phyloP scores from a whole-genome alignment of 495 filamentous ascomycete species.

The Bacidia rubella region DNA sequence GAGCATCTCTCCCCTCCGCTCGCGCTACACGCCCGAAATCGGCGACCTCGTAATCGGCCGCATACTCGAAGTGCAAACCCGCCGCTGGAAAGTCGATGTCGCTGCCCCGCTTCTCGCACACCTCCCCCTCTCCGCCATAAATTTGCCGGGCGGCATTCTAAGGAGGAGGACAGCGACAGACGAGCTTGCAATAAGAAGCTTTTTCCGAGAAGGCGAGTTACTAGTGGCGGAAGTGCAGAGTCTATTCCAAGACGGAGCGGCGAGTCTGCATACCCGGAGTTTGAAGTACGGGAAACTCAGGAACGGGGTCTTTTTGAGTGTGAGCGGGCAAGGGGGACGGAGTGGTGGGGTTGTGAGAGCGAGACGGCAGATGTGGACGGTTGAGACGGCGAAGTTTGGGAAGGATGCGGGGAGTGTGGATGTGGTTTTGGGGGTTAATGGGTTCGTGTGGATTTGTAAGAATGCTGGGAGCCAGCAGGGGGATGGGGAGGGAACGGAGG shows the following conservation, averaged over 20 bases:
- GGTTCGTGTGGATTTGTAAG: slow-evolving; percentile 87
- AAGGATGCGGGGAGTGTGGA: slow-evolving; percentile 62
- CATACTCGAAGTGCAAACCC: slow-evolving; percentile 79
- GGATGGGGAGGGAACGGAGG: slow-evolving; percentile 26
- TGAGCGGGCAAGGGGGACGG: slow-evolving; percentile 66
- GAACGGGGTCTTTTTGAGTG: slow-evolving; percentile 77
- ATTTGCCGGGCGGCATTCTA: slow-evolving; percentile 91
- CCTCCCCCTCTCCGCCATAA: slow-evolving; percentile 71
- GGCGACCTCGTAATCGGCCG: slow-evolving; percentile 90
- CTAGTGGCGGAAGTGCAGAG: slow-evolving; percentile 84
- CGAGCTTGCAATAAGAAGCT: slow-evolving; percentile 86
- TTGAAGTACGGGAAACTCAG: slow-evolving; percentile 89
- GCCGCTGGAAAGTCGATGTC: slow-evolving; percentile 89
- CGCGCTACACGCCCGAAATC: slow-evolving; percentile 91
- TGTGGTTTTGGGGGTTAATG: slow-evolving; percentile 85
- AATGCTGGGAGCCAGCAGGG: slow-evolving; percentile 32
- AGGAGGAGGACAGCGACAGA: slow-evolving; percentile 83
- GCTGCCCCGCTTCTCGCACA: slow-evolving; percentile 67
- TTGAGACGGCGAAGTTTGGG: slow-evolving; percentile 45
- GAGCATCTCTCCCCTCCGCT: slow-evolving; percentile 72
- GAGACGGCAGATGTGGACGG: slow-evolving; percentile 73
- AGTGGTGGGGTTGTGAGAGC: slow-evolving; percentile 66
- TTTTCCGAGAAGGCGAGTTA: slow-evolving; percentile 83
- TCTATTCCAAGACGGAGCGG: slow-evolving; percentile 66
- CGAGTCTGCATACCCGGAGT: slow-evolving; percentile 74